phyloP scores from a whole-genome alignment of 2,329 filamentous ascomycete species.

The Tolypocladium tropicale region DNA sequence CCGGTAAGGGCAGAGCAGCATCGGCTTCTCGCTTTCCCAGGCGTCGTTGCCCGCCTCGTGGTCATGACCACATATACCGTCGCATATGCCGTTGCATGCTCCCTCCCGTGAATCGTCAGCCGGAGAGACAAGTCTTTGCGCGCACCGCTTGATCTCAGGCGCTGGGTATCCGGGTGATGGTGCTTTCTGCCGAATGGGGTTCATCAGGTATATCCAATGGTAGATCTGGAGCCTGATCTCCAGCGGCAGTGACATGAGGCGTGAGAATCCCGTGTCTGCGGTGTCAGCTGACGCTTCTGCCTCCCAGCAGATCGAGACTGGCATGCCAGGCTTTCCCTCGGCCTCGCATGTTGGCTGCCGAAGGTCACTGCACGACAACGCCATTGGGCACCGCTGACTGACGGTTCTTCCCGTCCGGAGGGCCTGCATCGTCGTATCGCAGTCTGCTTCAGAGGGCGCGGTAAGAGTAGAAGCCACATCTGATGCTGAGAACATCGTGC shows the following conservation, averaged over 20 bases:
- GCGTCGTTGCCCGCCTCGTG: neutral
- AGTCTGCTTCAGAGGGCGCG: neutral
- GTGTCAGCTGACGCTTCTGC: neutral
- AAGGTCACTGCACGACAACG: neutral
- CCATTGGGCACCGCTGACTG: neutral
- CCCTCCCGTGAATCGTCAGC: neutral
- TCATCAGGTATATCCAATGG: constrained; percentile 26
- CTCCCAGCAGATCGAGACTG: neutral
- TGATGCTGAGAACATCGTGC: too few species aligned
- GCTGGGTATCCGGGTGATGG: constrained; percentile 30
- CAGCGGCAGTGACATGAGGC: constrained; percentile 24
- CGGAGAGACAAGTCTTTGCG: constrained; percentile 13
- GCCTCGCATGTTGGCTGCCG: neutral
- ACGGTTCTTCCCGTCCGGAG: neutral
- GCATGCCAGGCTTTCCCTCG: neutral
- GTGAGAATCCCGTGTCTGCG: neutral
- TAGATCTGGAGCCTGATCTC: constrained; percentile 39
- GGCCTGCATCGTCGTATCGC: neutral
- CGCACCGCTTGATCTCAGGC: constrained; percentile 20
- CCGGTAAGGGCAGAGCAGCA: constrained; percentile 20
- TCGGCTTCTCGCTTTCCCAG: neutral
- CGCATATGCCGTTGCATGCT: neutral
- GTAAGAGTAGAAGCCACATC: neutral
- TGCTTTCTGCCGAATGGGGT: constrained; percentile 25
- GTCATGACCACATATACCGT: neutral